phyloP scores from a whole-genome alignment of 768 basidiomycete genomes.

The Sutorius australiensis region DNA sequence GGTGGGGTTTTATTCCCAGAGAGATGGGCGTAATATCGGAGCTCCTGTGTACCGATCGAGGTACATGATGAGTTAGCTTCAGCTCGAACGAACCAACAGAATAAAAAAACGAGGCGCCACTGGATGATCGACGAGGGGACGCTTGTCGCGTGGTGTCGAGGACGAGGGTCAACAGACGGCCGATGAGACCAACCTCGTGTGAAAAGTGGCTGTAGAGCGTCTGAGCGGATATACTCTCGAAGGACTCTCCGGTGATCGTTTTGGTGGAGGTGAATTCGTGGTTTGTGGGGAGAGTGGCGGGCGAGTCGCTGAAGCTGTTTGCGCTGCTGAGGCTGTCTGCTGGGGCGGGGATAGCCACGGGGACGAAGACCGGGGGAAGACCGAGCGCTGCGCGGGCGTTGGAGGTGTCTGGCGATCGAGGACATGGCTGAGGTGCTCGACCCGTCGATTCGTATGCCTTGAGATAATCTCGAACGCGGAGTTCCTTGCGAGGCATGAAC shows the following conservation, averaged over 20 bases:
- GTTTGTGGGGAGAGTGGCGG: slow-evolving; percentile 8
- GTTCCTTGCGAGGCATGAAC: slow-evolving; percentile 40
- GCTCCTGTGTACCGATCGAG: slow-evolving; percentile 36
- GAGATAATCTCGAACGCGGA: slow-evolving; percentile 53
- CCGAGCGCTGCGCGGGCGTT: slow-evolving; percentile 42
- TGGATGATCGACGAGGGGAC: not conserved
- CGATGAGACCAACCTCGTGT: slow-evolving; percentile 38
- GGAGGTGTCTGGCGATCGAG: slow-evolving; percentile 43
- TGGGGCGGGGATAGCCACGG: slow-evolving; percentile 28
- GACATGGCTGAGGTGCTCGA: slow-evolving; percentile 45
- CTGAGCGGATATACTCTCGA: slow-evolving; percentile 40
- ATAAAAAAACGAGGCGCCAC: slow-evolving; percentile 1
- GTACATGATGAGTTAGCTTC: slow-evolving; percentile 13
- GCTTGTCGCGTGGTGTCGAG: not conserved
- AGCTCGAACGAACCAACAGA: not conserved
- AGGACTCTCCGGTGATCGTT: slow-evolving; percentile 19
- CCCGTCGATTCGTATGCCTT: slow-evolving; percentile 45
- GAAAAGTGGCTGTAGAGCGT: slow-evolving; percentile 35
- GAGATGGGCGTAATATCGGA: slow-evolving; percentile 40
- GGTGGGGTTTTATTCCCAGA: slow-evolving; percentile 32
- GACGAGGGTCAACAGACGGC: not conserved
- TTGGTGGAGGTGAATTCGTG: slow-evolving; percentile 30
- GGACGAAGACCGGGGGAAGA: slow-evolving; percentile 51
- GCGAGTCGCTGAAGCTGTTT: not conserved
- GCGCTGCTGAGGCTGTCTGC: not conserved